A percentile compares a stretch with the other conserved stretches of the same genome.
phyloP scores from a whole-genome alignment of 345 rosid species.

The Moricandia moricandioides region DNA sequence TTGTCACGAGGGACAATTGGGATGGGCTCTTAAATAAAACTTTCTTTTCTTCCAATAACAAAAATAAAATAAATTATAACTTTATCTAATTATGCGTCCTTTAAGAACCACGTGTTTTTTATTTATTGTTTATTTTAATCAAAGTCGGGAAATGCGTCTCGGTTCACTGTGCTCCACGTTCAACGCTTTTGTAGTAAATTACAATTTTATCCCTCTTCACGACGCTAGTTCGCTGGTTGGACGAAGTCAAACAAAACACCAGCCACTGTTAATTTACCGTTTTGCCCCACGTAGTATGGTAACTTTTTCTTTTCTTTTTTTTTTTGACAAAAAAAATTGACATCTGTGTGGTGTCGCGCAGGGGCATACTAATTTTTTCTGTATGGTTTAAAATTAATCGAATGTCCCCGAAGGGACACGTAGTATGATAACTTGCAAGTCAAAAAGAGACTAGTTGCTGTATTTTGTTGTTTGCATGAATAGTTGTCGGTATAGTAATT shows the following conservation, averaged over 20 bases:
- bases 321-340: too few relatives aligned
- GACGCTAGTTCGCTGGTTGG: background rate
- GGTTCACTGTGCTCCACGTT: conserved; percentile 37
- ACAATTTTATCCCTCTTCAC: conserved; percentile 11
- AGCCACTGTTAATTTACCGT: background rate
- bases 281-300: conserved; percentile 1
- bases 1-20: conserved; percentile 33
- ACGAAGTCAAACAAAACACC: conserved; percentile 16
- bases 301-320: too few relatives aligned
- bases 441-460: background rate
- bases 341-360: too few relatives aligned
- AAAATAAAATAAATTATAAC: background rate
- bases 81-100: background rate
- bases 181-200: conserved; percentile 17
- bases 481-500: background rate
- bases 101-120: conserved; percentile 32
- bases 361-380: too few relatives aligned
- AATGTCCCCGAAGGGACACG: too few relatives aligned
- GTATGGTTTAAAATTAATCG: too few relatives aligned
- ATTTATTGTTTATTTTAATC: background rate
- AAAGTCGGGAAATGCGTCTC: conserved; percentile 18
- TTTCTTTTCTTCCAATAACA: background rate
- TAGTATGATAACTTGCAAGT: background rate
- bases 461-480: background rate
- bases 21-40: conserved; percentile 7